phyloP scores from a whole-genome alignment of 2,329 filamentous ascomycete species.

The Aspergillus sp. region DNA sequence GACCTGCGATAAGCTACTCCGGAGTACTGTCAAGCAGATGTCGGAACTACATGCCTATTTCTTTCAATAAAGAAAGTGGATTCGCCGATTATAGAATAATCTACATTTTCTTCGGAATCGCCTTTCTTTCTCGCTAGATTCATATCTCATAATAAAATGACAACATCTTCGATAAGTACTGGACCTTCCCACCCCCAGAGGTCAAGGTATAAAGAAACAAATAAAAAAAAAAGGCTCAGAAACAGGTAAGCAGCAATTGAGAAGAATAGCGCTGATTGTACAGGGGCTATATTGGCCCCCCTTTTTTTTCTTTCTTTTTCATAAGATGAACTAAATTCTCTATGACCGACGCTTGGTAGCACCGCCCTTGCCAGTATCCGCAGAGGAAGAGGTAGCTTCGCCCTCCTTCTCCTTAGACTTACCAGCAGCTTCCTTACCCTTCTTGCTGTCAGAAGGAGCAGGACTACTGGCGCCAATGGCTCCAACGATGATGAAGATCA shows the following conservation, averaged over 20 bases:
- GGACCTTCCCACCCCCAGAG: neutral
- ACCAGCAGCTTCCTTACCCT: constrained; percentile 65
- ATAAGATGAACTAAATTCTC: too few relatives aligned
- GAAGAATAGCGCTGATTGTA: constrained; percentile 1
- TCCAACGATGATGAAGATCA: constrained; percentile 64
- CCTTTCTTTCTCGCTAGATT: neutral
- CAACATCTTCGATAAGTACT: neutral
- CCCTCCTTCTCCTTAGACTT: constrained; percentile 59
- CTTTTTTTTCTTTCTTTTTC: constrained; percentile 1
- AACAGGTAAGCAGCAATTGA: too few relatives aligned
- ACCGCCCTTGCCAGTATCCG: constrained; percentile 69
- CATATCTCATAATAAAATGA: constrained; percentile 3
- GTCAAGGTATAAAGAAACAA: neutral
- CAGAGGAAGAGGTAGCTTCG: constrained; percentile 52
- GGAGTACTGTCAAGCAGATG: too few relatives aligned
- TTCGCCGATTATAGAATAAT: too few relatives aligned
- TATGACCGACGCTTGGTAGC: constrained; percentile 49
- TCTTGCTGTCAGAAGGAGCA: constrained; percentile 61
- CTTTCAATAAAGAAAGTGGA: neutral
- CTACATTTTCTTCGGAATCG: neutral
- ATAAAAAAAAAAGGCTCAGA: neutral
- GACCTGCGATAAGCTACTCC: too few relatives aligned
- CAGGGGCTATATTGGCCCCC: neutral
- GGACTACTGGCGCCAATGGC: constrained; percentile 58
- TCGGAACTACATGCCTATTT: neutral